These are phyloP conservation scores for Herpetospermum pedunculosum DNA, from an alignment of 306 rosid genomes.

Conservation along the genomic window DNA sequence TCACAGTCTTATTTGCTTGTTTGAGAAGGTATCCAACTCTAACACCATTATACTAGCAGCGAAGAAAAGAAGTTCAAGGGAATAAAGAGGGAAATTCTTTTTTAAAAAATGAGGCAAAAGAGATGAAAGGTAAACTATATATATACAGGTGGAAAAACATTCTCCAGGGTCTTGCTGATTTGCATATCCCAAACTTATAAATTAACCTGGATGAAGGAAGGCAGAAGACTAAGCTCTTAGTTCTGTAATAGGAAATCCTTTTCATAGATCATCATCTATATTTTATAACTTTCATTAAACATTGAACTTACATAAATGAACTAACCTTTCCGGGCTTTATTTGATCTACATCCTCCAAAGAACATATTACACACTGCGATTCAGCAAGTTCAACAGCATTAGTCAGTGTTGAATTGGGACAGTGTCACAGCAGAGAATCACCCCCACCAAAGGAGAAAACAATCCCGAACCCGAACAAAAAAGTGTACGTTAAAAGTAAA, in stretches of 20 bases:
- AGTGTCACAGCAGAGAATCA: no score
- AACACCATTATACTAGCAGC: neutral
- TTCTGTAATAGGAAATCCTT: neutral
- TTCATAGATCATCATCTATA: neutral
- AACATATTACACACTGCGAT: constrained; percentile 80
- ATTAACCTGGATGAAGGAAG: neutral
- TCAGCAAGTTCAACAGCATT: constrained; percentile 12
- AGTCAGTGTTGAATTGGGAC: no score
- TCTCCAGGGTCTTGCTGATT: neutral
- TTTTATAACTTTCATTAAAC: neutral
- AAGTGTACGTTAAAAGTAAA: neutral
- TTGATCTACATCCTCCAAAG: constrained; percentile 68
- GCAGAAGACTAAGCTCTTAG: neutral
- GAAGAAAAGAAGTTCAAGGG: neutral
- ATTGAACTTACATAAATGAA: constrained; percentile 6
- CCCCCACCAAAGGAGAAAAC: no score
- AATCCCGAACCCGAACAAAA: no score
- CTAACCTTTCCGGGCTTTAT: constrained; percentile 87
- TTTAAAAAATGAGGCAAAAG: neutral
- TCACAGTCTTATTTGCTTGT: neutral
- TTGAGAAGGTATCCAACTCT: neutral
- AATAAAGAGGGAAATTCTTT: neutral
- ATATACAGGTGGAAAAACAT: neutral
- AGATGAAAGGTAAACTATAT: neutral
- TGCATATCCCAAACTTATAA: neutral